Percentiles rank a stretch among this genome's conserved stretches.
phyloP scores from a whole-genome alignment of 1,284 basidiomycete species.

The Acaromyces ingoldii region DNA sequence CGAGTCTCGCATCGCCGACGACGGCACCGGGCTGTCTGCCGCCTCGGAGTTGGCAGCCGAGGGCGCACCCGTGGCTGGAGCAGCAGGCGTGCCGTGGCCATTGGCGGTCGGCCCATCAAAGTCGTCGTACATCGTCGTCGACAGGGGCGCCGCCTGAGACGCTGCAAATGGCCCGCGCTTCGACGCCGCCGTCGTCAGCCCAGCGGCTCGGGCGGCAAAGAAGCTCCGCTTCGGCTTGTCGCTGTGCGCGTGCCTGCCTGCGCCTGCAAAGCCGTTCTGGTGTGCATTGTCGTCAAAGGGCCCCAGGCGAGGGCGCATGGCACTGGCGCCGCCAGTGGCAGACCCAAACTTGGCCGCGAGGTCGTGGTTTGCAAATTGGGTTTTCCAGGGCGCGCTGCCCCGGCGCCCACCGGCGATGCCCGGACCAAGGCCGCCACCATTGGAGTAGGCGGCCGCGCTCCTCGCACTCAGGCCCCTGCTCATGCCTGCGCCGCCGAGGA shows the following conservation, averaged over 20 bases:
- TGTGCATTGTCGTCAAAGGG: neutral
- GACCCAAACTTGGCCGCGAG: no score
- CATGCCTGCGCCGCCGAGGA: no score
- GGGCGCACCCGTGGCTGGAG: neutral
- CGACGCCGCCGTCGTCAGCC: conserved; percentile 15
- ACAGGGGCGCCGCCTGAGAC: no score
- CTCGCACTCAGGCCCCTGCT: no score
- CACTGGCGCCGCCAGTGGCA: neutral
- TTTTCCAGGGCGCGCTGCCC: conserved; percentile 2
- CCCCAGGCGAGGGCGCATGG: neutral
- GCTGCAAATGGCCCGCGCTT: no score
- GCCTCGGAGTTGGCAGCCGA: neutral
- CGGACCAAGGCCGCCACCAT: neutral
- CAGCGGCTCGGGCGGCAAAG: conserved; percentile 26
- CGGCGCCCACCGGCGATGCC: neutral
- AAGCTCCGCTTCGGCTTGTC: conserved; percentile 27
- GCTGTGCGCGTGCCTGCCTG: no score
- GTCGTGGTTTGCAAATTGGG: no score
- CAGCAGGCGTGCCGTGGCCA: neutral
- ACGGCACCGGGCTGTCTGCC: conserved; percentile 2
- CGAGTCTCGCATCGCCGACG: neutral
- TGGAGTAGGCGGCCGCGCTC: no score
- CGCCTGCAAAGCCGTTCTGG: neutral
- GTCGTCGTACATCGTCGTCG: neutral
- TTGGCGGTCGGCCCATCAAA: neutral